Percentiles rank a stretch among this genome's conserved stretches.
These are phyloP conservation scores for Pouteria campechiana DNA, from an alignment of 179 eudicot species.

Conservation along the genomic window DNA sequence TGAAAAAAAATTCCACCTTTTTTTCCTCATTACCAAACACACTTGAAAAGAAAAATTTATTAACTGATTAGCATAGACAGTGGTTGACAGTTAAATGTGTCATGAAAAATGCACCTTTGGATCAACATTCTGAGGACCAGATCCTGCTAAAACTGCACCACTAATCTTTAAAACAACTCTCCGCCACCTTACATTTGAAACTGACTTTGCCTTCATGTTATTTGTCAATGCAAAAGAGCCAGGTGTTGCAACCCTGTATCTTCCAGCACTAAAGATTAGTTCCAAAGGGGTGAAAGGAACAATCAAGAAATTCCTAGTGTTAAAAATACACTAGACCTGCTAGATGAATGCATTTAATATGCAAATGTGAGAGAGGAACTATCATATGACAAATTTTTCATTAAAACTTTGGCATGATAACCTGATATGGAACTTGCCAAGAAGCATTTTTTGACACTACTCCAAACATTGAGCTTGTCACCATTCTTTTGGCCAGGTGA, in stretches of 20 bases:
- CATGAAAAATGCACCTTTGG: constrained; percentile 58
- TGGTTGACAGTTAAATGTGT: background rate
- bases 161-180: constrained; percentile 95
- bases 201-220: constrained; percentile 51
- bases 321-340: too few relatives aligned
- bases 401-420: too few relatives aligned
- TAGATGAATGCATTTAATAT: too few relatives aligned
- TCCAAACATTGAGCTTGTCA: too few relatives aligned
- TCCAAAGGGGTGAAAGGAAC: too few relatives aligned
- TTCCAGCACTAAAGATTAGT: constrained; percentile 26
- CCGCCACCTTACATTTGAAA: constrained; percentile 64
- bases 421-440: too few relatives aligned
- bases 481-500: too few relatives aligned
- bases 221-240: constrained; percentile 43
- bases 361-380: too few relatives aligned
- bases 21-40: background rate
- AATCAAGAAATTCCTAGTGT: too few relatives aligned
- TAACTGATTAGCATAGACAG: too few relatives aligned
- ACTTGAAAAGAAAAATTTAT: background rate
- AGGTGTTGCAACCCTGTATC: constrained; percentile 43
- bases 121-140: constrained; percentile 66
- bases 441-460: too few relatives aligned
- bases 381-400: too few relatives aligned
- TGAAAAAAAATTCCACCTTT: background rate
- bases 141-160: constrained; percentile 82